Base-by-base conservation (phyloP, 495 filamentous ascomycete species). In the Aspergillus avenaceus region DNA sequence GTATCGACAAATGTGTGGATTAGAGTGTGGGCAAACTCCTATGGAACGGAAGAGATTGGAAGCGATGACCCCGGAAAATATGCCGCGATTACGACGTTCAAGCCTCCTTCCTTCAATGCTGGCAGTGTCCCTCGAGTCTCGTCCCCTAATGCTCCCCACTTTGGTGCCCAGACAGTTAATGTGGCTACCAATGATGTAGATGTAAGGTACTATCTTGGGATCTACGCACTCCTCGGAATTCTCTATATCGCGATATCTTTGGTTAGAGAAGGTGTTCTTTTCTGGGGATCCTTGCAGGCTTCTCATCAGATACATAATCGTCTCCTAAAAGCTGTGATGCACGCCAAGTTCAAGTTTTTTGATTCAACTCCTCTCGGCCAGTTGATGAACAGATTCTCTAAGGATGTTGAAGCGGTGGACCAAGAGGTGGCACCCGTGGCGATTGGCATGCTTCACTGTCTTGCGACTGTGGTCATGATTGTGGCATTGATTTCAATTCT, bases 341-440 rank as follows among this genome's bases (percentile, higher is more conserved):
- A 91, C 44, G 95, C 95, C 13, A 90, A 88, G 60, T 95, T 97
- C 72, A 87, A 87, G 54, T 99, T 99, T 75, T 99, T 99, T 63
- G 95, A 99, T 64, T 89, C 90, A 2, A 99, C 95, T 2, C 95
- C 95, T 5, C 80, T 97, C 0, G 95, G 95, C 11, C 93, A 97
- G 66, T 78, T 99, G 54, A 97, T 97, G 87, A 99, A 99, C 66
- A 79, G 95, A 29, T 99, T 99, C 68, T 97, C 92, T 53, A 97
- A 97, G 66, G 95, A 97, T 66, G 77, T 97, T 22, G 93, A 99
- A 63, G 83, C 90, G 5, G 76, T 99, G 50, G 95, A 99, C 54
- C 95, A 99, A 66, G 93, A 97, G 63, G 87, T 97, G 48, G 91
- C 93, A 1, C 88, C 91, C 16, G 82, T 96, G 47, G 91, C 95